Evolutionary conservation across 495 filamentous ascomycete genomes (phyloP).

Genomic region (Clohesyomyces aquaticus): DNA sequence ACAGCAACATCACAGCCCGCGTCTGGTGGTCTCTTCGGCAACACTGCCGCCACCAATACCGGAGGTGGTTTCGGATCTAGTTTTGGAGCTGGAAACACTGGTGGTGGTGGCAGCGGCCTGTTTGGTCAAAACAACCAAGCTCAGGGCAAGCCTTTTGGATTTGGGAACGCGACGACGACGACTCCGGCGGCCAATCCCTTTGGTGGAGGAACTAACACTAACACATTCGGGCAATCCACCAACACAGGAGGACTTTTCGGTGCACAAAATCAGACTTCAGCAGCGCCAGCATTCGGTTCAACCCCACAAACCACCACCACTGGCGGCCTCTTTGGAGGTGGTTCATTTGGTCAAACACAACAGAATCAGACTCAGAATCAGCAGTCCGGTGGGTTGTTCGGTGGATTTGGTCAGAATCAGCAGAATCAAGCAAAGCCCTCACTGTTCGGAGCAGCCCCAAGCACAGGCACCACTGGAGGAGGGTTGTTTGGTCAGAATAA

Average conservation of each 20-base stretch:
- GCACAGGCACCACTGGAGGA: slow-evolving; percentile 41
- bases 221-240: slow-evolving; percentile 1
- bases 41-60: slow-evolving; percentile 14
- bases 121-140: slow-evolving; percentile 56
- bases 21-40: slow-evolving; percentile 34
- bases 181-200: slow-evolving; percentile 15
- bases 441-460: slow-evolving; percentile 70
- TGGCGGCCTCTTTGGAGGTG: slow-evolving; percentile 37
- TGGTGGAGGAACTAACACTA: slow-evolving; percentile 2
- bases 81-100: slow-evolving; percentile 45
- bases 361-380: slow-evolving; percentile 38
- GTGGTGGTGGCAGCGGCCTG: slow-evolving; percentile 43
- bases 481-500: slow-evolving; percentile 55
- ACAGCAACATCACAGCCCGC: slow-evolving; percentile 44
- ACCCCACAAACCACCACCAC: slow-evolving; percentile 3
- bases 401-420: slow-evolving; percentile 44
- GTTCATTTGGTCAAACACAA: slow-evolving; percentile 53
- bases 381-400: slow-evolving; percentile 34
- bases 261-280: slow-evolving; percentile 3
- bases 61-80: slow-evolving; percentile 10
- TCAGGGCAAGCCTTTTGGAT: slow-evolving; percentile 37
- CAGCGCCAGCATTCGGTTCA: background rate
- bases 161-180: slow-evolving; percentile 21
- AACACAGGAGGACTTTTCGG: slow-evolving; percentile 10
- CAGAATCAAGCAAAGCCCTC: slow-evolving; percentile 55